phyloP scores from a whole-genome alignment of 441 rosid genomes.

The Pelargonium citronellum region DNA sequence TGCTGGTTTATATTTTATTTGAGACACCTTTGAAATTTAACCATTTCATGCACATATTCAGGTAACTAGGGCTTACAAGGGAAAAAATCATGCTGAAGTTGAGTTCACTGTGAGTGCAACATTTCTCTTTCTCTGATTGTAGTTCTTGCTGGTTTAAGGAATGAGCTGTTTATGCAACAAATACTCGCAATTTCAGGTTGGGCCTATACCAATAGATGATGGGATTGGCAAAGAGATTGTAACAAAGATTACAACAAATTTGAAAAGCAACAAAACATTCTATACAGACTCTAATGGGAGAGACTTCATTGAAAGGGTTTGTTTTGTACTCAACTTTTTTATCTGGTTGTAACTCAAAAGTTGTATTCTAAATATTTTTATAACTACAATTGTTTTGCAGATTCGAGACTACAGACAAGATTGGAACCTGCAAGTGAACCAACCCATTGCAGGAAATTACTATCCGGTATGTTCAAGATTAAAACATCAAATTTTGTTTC shows the following conservation, averaged over 20 bases:
- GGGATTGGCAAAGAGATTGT: conserved; percentile 85
- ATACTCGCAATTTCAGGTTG: conserved; percentile 49
- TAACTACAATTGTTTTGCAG: conserved; percentile 35
- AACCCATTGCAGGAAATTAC: conserved; percentile 94
- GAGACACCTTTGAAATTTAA: conserved; percentile 11
- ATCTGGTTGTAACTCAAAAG: not conserved
- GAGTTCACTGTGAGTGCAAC: conserved; percentile 79
- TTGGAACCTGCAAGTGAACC: conserved; percentile 90
- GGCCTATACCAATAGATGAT: conserved; percentile 78
- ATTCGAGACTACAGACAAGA: conserved; percentile 87
- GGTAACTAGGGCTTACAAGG: conserved; percentile 80
- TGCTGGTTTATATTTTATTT: not conserved
- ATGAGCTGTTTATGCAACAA: conserved; percentile 5
- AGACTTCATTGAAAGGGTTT: conserved; percentile 86
- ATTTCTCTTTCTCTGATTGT: not conserved
- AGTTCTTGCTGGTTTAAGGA: not conserved
- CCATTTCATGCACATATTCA: conserved; percentile 29
- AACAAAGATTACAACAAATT: conserved; percentile 64
- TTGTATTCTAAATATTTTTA: not conserved
- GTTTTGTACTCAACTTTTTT: conserved; percentile 23
- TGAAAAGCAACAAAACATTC: conserved; percentile 71
- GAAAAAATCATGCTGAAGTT: conserved; percentile 88
- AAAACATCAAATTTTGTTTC: too few relatives aligned
- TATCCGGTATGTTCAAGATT: conserved; percentile 64
- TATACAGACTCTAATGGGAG: conserved; percentile 98